These are phyloP conservation scores for Fraxinus ornus DNA, from an alignment of 305 asterid genomes.

Conservation along the genomic window DNA sequence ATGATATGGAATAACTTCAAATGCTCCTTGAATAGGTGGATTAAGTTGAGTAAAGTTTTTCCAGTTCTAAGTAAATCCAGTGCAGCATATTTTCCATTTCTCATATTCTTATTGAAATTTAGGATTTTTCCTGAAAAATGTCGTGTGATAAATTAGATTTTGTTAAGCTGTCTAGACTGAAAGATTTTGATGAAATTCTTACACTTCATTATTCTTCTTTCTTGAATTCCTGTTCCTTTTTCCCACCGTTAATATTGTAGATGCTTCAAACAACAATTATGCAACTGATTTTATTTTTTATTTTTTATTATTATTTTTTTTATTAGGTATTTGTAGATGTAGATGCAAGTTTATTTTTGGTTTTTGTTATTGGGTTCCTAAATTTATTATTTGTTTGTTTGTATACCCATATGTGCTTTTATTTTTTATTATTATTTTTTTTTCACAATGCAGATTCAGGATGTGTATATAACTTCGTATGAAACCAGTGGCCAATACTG, in stretches of 20 bases:
- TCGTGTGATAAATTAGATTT: background rate
- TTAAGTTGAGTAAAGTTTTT: background rate
- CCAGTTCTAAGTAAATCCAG: background rate
- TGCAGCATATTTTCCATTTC: background rate
- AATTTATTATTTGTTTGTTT: too few relatives aligned
- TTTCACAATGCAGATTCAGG: constrained; percentile 60
- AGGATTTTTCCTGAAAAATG: background rate
- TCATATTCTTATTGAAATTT: background rate
- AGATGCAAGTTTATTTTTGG: too few relatives aligned
- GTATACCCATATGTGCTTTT: too few relatives aligned
- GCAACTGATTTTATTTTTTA: background rate
- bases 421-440: too few relatives aligned
- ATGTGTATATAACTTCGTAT: constrained; percentile 75
- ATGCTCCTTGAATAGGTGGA: background rate
- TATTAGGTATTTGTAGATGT: too few relatives aligned
- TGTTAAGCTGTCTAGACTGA: background rate
- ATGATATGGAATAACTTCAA: background rate
- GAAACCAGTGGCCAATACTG: constrained; percentile 92
- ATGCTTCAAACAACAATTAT: constrained; percentile 1
- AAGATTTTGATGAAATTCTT: background rate
- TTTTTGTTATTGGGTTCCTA: too few relatives aligned
- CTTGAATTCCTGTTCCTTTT: background rate
- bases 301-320: too few relatives aligned
- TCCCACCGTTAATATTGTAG: background rate
- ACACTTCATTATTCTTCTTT: background rate